These are phyloP conservation scores for Penicillium sp. DNA, from an alignment of 2,329 filamentous ascomycete species.

Conservation along the genomic window DNA sequence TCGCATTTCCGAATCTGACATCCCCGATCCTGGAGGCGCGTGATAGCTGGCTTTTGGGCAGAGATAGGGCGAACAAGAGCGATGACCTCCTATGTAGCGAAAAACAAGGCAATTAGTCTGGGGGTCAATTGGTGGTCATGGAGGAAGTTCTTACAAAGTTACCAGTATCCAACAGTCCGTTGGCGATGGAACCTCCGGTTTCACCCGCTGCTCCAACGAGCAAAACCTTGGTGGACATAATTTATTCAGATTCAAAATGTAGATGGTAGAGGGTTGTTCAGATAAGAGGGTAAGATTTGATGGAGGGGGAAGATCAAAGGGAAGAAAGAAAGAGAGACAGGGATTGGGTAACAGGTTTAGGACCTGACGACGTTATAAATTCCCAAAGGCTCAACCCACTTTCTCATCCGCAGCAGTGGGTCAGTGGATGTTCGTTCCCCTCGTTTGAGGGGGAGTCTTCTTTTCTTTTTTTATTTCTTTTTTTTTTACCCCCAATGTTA, in stretches of 20 bases:
- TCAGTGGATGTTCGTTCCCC: slow-evolving; percentile 32
- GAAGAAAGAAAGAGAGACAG: slow-evolving; percentile 9
- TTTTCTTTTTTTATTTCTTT: not conserved
- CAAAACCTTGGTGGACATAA: slow-evolving; percentile 38
- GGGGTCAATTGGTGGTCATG: not conserved
- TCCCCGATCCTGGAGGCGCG: slow-evolving; percentile 42
- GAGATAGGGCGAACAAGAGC: slow-evolving; percentile 49
- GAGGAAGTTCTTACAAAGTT: slow-evolving; percentile 18
- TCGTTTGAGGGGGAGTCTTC: slow-evolving; percentile 11
- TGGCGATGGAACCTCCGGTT: slow-evolving; percentile 40
- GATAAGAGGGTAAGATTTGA: not conserved
- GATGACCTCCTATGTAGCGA: slow-evolving; percentile 44
- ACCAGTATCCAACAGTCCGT: slow-evolving; percentile 34
- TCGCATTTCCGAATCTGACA: slow-evolving; percentile 47
- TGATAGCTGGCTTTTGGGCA: slow-evolving; percentile 46
- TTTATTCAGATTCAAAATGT: slow-evolving; percentile 3
- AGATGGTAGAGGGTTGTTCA: not conserved
- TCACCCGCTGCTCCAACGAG: slow-evolving; percentile 41
- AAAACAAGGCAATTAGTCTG: not conserved
- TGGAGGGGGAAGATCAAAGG: slow-evolving; percentile 1
- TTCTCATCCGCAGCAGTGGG: slow-evolving; percentile 29
- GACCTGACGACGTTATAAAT: slow-evolving; percentile 36
- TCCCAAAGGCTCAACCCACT: slow-evolving; percentile 34
- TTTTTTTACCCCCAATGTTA: not conserved
- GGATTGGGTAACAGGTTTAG: slow-evolving; percentile 23